Base-by-base conservation (phyloP, 1,284 basidiomycete genomes). In the Cystobasidium sp. region DNA sequence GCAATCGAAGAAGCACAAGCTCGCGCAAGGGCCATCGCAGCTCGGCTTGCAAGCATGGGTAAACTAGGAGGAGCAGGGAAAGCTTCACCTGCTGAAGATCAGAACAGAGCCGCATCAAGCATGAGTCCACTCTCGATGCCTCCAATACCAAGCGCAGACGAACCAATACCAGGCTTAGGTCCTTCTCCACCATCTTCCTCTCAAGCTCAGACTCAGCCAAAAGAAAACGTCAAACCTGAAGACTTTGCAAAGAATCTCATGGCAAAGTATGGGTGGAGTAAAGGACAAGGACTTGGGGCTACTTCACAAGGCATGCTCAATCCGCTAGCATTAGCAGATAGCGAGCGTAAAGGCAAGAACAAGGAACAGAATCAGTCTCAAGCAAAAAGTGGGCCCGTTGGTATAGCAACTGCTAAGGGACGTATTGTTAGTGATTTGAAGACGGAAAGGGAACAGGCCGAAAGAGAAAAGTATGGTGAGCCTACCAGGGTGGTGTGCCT, bases 241-340 rank as follows among this genome's bases (percentile, higher is more conserved):
- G 87, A 86, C 8, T 93, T 93, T 79, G 91, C 91, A 20, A 88
- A 88, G 14, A 88, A 90, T 37, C 81, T 92, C 75, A 93, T 94
- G 92, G 90, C 91, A 6, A 95, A 93, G 83, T 96, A 91, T 91
- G 94, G 94, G 0, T 93, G 97, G 82, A 91, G 91, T 80, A 91
- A 94, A 80, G 94, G 94, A 1, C 89, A 94, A 83, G 94, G 93
- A 12, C 86, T 97, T 1, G 94, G 94, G 61, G 89, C 87, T 0
- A 88, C 90, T 76, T 91, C 89, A 2, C 87, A 87, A 12, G 94
- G 94, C 6, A 95, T 97, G 69, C 87, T 93, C 55, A 90, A 94
- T 74, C 92, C 94, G 1, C 86, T 97, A 9, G 56, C 44, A 86
- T 88, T 0, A 89, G 94, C 37, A 91, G 82, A 20, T 84, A 81